phyloP scores from a whole-genome alignment of 2,329 filamentous ascomycete genomes.

The Ceratocystis colombiana region DNA sequence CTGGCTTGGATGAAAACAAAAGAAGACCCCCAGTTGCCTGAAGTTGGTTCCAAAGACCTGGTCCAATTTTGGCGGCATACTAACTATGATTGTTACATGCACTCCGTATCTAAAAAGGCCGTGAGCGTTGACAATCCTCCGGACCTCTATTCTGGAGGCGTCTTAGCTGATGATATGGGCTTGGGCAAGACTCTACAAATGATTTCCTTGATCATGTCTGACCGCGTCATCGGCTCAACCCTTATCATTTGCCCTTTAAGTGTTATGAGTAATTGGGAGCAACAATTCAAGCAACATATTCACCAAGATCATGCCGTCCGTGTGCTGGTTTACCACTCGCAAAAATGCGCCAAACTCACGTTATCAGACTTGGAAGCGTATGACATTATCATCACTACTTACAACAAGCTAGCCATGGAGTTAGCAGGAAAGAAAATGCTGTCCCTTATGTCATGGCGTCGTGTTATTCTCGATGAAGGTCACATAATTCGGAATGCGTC shows the following conservation, averaged over 20 bases:
- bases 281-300: constrained; percentile 66
- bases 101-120: neutral
- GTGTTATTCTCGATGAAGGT: constrained; percentile 73
- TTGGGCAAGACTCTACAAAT: constrained; percentile 81
- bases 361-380: constrained; percentile 51
- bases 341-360: constrained; percentile 42
- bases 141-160: constrained; percentile 63
- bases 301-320: constrained; percentile 51
- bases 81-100: neutral
- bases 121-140: constrained; percentile 37
- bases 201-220: constrained; percentile 63
- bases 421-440: constrained; percentile 33
- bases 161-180: constrained; percentile 88
- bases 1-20: constrained; percentile 71
- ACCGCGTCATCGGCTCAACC: constrained; percentile 48
- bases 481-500: constrained; percentile 70
- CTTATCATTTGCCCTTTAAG: constrained; percentile 73
- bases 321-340: constrained; percentile 66
- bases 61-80: constrained; percentile 27
- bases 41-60: constrained; percentile 43
- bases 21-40: constrained; percentile 59
- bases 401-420: constrained; percentile 64
- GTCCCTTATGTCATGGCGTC: constrained; percentile 55
- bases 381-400: constrained; percentile 75
- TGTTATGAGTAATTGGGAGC: constrained; percentile 85